phyloP scores from a whole-genome alignment of 2,329 filamentous ascomycete species.

The Nannizziopsis arthrosporioides region DNA sequence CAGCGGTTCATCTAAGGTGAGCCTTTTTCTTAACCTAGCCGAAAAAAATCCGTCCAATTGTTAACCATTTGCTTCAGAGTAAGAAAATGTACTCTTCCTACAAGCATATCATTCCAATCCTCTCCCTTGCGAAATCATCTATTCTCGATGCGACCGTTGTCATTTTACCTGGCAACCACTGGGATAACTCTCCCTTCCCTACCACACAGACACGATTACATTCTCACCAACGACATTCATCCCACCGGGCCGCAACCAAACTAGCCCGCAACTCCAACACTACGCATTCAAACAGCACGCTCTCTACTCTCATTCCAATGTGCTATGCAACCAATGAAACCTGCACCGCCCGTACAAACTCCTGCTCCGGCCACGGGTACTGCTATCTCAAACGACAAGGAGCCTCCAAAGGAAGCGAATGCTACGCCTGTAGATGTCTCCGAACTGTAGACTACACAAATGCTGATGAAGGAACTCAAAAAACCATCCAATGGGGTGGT shows the following conservation, averaged over 20 bases:
- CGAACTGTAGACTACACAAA: conserved; percentile 42
- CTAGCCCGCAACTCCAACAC: conserved; percentile 23
- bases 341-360: conserved; percentile 59
- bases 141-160: conserved; percentile 48
- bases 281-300: conserved; percentile 18
- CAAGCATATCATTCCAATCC: conserved; percentile 28
- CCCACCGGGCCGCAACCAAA: conserved; percentile 12
- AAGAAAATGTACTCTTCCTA: conserved; percentile 34
- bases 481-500: conserved; percentile 69
- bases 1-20: background rate
- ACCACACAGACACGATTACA: background rate
- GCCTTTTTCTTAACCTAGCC: too few relatives aligned
- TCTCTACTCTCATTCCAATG: conserved; percentile 48
- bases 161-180: conserved; percentile 38
- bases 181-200: conserved; percentile 8
- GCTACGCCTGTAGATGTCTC: conserved; percentile 69
- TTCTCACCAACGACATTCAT: background rate
- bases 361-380: conserved; percentile 69
- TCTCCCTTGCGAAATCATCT: conserved; percentile 38
- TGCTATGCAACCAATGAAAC: conserved; percentile 62
- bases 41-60: background rate
- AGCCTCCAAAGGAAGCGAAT: conserved; percentile 39
- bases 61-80: conserved; percentile 15
- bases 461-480: conserved; percentile 40
- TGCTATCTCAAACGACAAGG: conserved; percentile 56